Evolutionary conservation across 163 green algal genomes (phyloP), one percentile per base, ranked within the genome.

Genomic region (Chloromonas sp.): DNA sequence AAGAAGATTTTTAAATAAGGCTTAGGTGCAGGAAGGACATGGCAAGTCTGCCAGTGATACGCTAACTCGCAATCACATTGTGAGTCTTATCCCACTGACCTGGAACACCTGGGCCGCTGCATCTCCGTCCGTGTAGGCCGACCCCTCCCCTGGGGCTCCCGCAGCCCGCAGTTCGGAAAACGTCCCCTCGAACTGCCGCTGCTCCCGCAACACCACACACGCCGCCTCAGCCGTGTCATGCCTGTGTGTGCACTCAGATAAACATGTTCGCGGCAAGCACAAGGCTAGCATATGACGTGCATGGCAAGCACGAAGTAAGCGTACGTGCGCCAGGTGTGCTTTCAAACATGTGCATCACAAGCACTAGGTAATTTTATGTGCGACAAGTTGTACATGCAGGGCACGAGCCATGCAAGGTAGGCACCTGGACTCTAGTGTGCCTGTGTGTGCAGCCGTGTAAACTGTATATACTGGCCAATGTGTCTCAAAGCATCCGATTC

Each of bases 81-180:
- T 82, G 57, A 57, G n/a, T 82, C 57, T 82, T 61, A 2, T 61
- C 2, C 2, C 62, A 2, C 82, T 2, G 59, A 81, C 82, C 82
- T 85, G 71, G 58, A 89, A 91, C 66, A 91, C 85, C n/a, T 81
- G 71, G 2, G 91, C 82, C 2, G 94, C 89, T 1, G 86, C 88
- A 83, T 97, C 94, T 0, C 88, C 90, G 81, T 97, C 92, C 0
- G 84, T 80, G 84, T 96, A 97, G 1, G 92, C 91, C 3, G 79
- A 84, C 15, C 88, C 88, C 62, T 92, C 90, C 3, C 85, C 70
- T 0, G 91, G 92, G 0, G 86, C 86, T 0, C 91, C 91, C 36
- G 70, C 70, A 36, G 83, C 77, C 8, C 85, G 82, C 71, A 98
- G 88, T 71, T 92, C 90, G 57, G 84, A 58, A 80, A 96, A 95